phyloP scores from a whole-genome alignment of 1,284 basidiomycete genomes.

The Xerocomus nothofagi region DNA sequence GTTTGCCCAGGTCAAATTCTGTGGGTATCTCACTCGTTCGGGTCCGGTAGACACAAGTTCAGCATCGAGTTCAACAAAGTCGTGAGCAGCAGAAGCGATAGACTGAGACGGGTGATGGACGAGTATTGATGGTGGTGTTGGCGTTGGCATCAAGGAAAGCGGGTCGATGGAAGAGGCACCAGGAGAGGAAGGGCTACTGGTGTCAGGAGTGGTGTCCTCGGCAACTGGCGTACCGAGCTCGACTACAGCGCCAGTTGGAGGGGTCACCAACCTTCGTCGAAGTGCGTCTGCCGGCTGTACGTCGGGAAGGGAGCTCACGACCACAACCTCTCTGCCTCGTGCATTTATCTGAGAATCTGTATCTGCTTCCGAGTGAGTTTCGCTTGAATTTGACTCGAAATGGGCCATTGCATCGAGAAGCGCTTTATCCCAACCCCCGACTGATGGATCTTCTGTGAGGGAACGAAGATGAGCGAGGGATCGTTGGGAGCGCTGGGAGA shows the following conservation, averaged over 20 bases:
- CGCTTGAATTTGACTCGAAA: slow-evolving; percentile 19
- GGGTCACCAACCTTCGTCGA: slow-evolving; percentile 51
- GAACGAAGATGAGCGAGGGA: slow-evolving; percentile 47
- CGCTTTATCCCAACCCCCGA: slow-evolving; percentile 68
- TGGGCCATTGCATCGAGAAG: slow-evolving; percentile 46
- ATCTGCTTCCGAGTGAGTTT: slow-evolving; percentile 28
- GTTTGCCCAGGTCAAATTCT: slow-evolving; percentile 82
- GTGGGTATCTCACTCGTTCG: slow-evolving; percentile 73
- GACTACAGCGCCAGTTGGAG: slow-evolving; percentile 27
- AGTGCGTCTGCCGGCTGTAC: slow-evolving; percentile 50
- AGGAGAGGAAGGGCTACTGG: slow-evolving; percentile 6
- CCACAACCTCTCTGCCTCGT: slow-evolving; percentile 40
- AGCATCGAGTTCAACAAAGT: slow-evolving; percentile 75
- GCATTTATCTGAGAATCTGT: slow-evolving; percentile 24
- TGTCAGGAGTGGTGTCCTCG: slow-evolving; percentile 2
- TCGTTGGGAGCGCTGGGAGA: slow-evolving; percentile 46
- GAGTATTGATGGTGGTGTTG: slow-evolving; percentile 55
- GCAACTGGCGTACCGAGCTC: slow-evolving; percentile 5
- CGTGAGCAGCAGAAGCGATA: slow-evolving; percentile 72
- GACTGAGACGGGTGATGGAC: slow-evolving; percentile 70
- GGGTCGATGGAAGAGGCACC: not conserved
- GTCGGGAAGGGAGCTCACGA: slow-evolving; percentile 52
- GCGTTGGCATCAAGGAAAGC: slow-evolving; percentile 6
- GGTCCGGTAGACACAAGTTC: slow-evolving; percentile 77
- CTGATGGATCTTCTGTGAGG: slow-evolving; percentile 41